Evolutionary conservation across 1,284 basidiomycete genomes (phyloP).

Genomic region (Melampsora abietis-canadensis): DNA sequence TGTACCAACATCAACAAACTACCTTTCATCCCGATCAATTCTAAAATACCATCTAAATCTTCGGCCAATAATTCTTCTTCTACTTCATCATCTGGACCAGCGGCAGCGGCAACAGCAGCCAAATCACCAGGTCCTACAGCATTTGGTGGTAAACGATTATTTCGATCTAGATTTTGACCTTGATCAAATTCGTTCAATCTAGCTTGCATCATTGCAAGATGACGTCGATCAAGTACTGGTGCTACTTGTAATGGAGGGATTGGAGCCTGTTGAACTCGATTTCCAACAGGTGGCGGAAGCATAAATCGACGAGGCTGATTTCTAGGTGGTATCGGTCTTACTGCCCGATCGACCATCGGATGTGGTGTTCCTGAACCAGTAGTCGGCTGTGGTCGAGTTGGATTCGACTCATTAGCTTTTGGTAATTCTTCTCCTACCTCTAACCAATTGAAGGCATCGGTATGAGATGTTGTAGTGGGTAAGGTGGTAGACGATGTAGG

Average conservation of each 20-base stretch:
- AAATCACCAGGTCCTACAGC: slow-evolving; percentile 1
- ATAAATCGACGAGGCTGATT: neutral
- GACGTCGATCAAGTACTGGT: too few species aligned
- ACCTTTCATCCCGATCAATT: slow-evolving; percentile 43
- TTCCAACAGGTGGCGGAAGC: neutral
- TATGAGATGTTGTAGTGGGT: neutral
- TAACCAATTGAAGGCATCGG: slow-evolving; percentile 12
- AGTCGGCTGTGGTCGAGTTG: neutral
- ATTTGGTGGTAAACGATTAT: neutral
- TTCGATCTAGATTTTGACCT: neutral
- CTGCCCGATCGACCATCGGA: neutral
- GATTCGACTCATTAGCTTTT: neutral
- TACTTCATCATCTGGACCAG: slow-evolving; percentile 1
- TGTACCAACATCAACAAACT: slow-evolving; percentile 41
- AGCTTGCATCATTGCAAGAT: too few species aligned
- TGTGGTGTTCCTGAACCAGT: neutral
- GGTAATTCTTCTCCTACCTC: neutral
- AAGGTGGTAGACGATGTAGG: too few species aligned
- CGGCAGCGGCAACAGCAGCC: neutral
- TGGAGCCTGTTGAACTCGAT: too few species aligned
- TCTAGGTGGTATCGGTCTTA: neutral
- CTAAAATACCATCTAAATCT: slow-evolving; percentile 42
- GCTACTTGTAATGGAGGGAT: too few species aligned
- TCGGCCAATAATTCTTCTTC: slow-evolving; percentile 42
- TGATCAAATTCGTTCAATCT: neutral